Conservation (phyloP, 371 early-diverging fungal species). For the Apophysomyces trapeziformis region DNA sequence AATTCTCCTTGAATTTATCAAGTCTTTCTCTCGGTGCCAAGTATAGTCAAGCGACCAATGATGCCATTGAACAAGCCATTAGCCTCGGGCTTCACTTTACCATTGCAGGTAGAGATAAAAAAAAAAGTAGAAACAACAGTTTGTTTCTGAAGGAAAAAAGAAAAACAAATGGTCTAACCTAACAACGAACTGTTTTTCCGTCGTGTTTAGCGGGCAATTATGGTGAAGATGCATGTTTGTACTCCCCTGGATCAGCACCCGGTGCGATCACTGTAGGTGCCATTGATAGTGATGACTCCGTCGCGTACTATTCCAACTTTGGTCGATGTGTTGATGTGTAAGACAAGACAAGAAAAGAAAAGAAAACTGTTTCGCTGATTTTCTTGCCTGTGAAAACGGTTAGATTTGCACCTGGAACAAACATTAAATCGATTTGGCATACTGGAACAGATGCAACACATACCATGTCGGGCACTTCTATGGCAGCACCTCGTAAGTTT, state of each 20-base stretch:
- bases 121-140: slow-evolving; percentile 27
- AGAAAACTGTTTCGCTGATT: slow-evolving; percentile 7
- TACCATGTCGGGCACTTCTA: slow-evolving; percentile 72
- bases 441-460: slow-evolving; percentile 32
- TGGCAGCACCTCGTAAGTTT: slow-evolving; percentile 76
- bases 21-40: slow-evolving; percentile 63
- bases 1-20: background rate
- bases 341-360: slow-evolving; percentile 37
- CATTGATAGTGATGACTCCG: slow-evolving; percentile 70
- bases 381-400: background rate
- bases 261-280: slow-evolving; percentile 92
- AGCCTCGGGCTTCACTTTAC: slow-evolving; percentile 58
- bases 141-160: too few species aligned
- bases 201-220: slow-evolving; percentile 56
- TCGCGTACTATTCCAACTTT: slow-evolving; percentile 76
- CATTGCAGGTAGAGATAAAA: slow-evolving; percentile 46
- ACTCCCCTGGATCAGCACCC: slow-evolving; percentile 83
- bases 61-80: slow-evolving; percentile 58
- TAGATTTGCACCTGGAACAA: slow-evolving; percentile 75
- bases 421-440: slow-evolving; percentile 72
- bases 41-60: slow-evolving; percentile 61
- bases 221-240: slow-evolving; percentile 80
- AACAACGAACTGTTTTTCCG: slow-evolving; percentile 14
- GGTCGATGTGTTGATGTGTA: slow-evolving; percentile 83
- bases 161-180: too few species aligned